Evolutionary conservation across 768 basidiomycete species (phyloP).

Genomic region (Mycena vulgaris): DNA sequence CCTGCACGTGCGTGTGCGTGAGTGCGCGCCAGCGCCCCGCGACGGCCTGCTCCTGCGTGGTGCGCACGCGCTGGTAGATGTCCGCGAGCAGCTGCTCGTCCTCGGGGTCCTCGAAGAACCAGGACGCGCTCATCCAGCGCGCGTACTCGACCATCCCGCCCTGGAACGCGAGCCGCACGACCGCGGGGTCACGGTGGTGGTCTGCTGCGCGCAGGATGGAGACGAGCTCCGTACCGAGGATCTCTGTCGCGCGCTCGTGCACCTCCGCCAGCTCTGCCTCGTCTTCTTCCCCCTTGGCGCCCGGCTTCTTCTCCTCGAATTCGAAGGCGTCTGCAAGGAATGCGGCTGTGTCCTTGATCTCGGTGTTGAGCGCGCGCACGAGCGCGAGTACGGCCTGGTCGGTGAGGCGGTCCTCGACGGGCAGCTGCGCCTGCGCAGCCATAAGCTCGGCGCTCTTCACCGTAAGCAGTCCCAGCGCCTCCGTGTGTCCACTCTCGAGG

Average conservation of each 20-base stretch:
- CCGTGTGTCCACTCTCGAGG: conserved; percentile 11
- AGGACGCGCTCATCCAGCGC: conserved; percentile 66
- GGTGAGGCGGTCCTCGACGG: conserved; percentile 24
- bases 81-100: conserved; percentile 61
- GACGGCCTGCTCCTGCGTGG: conserved; percentile 64
- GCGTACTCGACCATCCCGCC: conserved; percentile 62
- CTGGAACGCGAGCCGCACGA: conserved; percentile 63
- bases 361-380: conserved; percentile 62
- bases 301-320: conserved; percentile 38
- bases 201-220: conserved; percentile 55
- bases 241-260: conserved; percentile 47
- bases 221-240: conserved; percentile 54
- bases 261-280: conserved; percentile 44
- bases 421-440: conserved; percentile 11
- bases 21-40: conserved; percentile 72
- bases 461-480: conserved; percentile 7
- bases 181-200: conserved; percentile 57
- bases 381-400: conserved; percentile 52
- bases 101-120: conserved; percentile 66
- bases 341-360: conserved; percentile 64
- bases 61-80: conserved; percentile 60
- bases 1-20: conserved; percentile 63
- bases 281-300: conserved; percentile 10
- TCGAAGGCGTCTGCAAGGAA: conserved; percentile 62
- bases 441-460: conserved; percentile 11